Evolutionary conservation across 495 filamentous ascomycete genomes (phyloP), one percentile per base, ranked within the genome.

Genomic region (Podospora australis): DNA sequence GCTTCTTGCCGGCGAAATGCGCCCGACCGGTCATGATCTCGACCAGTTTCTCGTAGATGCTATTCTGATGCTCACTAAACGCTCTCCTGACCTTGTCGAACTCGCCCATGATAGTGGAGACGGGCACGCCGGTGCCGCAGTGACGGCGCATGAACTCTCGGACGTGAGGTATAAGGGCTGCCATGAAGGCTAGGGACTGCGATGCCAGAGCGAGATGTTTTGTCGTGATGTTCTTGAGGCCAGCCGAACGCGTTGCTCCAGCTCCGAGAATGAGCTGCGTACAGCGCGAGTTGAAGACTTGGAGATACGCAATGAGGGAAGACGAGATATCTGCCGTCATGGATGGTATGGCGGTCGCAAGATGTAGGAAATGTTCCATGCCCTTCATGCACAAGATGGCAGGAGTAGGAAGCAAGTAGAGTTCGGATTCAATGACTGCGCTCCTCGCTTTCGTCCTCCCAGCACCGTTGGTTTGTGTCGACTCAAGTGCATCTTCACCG

Each of bases 251-350:
- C 2, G 88, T 96, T 1, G 92, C 92, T 1, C 92, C 92, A 8
- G 92, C 94, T 6, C 91, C 94, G 6, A 97, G 82, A 52, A 99
- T 95, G 42, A 97, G 78, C 55, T 99, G 92, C 16, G 82, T 89
- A 32, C 88, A 90, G 5, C 92, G 82, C 6, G 88, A 95, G 65
- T 97, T 96, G 77, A 96, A 97, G 2, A 95, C 71, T 54, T 89
- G 85, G 26, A 95, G 71, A 48, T 88, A 88, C 2, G 69, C 65
- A 17, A 79, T 54, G 4, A 78, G 68, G 7, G 80, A 80, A 8
- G 80, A 69, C 0, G 88, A 83, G 53, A 97, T 82, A 24, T 96
- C 89, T 2, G 83, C 72, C 3, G 87, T 86, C 82, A 96, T 86
- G 57, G 81, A 88, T 1, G 92, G 91, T 35, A 96, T 88, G 40